Base-by-base conservation (phyloP, 495 filamentous ascomycete genomes). In the Elasticomyces elasticus region DNA sequence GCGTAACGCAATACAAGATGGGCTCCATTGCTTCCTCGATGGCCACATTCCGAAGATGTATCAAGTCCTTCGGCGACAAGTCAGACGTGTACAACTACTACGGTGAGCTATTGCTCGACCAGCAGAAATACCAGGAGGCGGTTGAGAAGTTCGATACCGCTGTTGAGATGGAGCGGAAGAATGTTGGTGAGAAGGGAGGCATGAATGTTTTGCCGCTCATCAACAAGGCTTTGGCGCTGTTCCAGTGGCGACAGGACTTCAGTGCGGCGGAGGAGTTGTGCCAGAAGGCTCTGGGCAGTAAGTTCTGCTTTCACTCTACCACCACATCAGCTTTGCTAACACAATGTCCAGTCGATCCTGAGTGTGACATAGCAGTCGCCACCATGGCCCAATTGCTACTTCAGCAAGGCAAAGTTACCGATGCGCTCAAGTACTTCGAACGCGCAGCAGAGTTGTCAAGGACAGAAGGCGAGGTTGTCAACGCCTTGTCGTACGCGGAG, bases 41-140 rank as follows among this genome's bases (percentile, higher is more conserved):
- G 89, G 89, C 94, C 13, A 97, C 94, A 5, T 99, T 99, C 81
- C 78, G 92, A 56, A 78, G 90, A 27, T 94, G 89, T 65, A 90
- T 96, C 63, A 99, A 97, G 85, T 95, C 94, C 71, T 99, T 99
- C 64, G 86, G 89, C 58, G 86, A 87, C 59, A 88, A 91, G 9
- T 90, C 92, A 5, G 92, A 99, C 66, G 92, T 99, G 2, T 99
- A 97, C 75, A 99, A 99, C 75, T 99, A 97, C 79, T 97, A 94
- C 60, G 92, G 92, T 65, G 92, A 99, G 71, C 79, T 99, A n/a
- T 76, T 99, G 22, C 81, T 99, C 20, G 92, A 99, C 73, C 92
- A 99, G 74, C 81, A 86, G 69, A 94, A 95, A 72, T 96, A 80
- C 68, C 75, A 86, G 46, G 92, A 97, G 66, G 92, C 92, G 12